Conservation (phyloP, 768 basidiomycete species). For the Calocera cornea region DNA sequence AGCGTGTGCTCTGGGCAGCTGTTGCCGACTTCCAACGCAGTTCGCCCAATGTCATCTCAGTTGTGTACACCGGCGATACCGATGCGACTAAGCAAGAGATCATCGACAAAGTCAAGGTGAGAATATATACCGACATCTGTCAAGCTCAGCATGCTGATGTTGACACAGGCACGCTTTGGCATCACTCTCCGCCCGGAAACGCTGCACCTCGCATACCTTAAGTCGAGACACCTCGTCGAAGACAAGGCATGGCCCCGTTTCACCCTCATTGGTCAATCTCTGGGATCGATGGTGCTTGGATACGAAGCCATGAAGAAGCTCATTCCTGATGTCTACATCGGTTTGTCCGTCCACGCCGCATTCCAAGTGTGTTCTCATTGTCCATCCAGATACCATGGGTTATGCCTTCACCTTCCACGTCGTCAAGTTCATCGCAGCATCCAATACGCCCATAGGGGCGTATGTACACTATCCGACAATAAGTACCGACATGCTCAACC, state of each 20-base stretch:
- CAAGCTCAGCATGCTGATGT: not conserved
- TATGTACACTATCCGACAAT: constrained; percentile 97
- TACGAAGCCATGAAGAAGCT: constrained; percentile 69
- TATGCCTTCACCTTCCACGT: constrained; percentile 88
- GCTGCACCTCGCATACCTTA: constrained; percentile 72
- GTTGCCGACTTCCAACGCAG: constrained; percentile 59
- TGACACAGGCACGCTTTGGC: constrained; percentile 57
- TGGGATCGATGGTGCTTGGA: constrained; percentile 73
- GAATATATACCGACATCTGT: not conserved
- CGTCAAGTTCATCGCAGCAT: constrained; percentile 42
- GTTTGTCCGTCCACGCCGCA: constrained; percentile 30
- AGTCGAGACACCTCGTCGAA: constrained; percentile 56
- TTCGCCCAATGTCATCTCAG: constrained; percentile 48
- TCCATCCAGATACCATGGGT: constrained; percentile 78
- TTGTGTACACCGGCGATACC: constrained; percentile 82
- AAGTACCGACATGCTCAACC: constrained; percentile 80
- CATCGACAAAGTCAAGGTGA: constrained; percentile 64
- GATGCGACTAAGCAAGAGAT: constrained; percentile 71
- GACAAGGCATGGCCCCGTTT: constrained; percentile 78
- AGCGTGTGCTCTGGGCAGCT: constrained; percentile 89
- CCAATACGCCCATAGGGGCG: constrained; percentile 56
- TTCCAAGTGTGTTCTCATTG: not conserved
- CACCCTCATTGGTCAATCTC: constrained; percentile 80
- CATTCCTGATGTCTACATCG: constrained; percentile 83
- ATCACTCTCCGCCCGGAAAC: constrained; percentile 51